Evolutionary conservation across 2,329 filamentous ascomycete species (phyloP), one percentile per base, ranked within the genome.

Genomic region (Penicillium sp.): DNA sequence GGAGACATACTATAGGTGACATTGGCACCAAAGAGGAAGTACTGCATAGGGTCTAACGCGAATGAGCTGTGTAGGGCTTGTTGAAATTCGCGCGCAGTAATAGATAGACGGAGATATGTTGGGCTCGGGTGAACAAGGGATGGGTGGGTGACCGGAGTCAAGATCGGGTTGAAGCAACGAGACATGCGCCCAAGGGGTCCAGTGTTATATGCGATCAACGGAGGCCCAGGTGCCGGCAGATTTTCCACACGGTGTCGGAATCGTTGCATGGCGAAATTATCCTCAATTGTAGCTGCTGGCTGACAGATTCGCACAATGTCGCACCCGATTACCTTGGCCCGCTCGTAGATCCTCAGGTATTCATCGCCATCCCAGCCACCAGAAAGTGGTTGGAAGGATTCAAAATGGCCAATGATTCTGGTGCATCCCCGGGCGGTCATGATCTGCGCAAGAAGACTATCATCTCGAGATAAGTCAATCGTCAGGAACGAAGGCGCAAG

Each of bases 1-100:
- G 84, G 84, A 0, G 84, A 87, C 39, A 88, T 60, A 56, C 80
- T 86, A 64, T 84, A 85, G 33, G 73, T 76, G 7, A 84, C 77
- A 38, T 80, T 80, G 37, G 76, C 79, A n/a, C 84, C 84, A 34
- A 87, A 76, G 22, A 88, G 80, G 49, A 83, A 84, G 37, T 85
- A 78, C 33, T 80, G 77, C 70, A 88, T 78, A 0, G 79, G 72
- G 27, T 86, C 80, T 35, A 79, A 75, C 1, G 82, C 69, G 41
- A 82, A 84, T 1, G 77, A 79, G 3, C 77, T 71, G 51, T 80
- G 85, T 0, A 87, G 69, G 1, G 81, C 77, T 43, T 75, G 65
- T 4, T 81, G 83, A 0, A 80, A 76, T 42, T 84, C 75, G 7
- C 71, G 64, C 0, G 80, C 72, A 0, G 82, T 85, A 9, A 84